A percentile compares a stretch with the other conserved stretches of the same genome.
phyloP scores from a whole-genome alignment of 2,329 filamentous ascomycete species.

The Beauveria rudraprayagi region DNA sequence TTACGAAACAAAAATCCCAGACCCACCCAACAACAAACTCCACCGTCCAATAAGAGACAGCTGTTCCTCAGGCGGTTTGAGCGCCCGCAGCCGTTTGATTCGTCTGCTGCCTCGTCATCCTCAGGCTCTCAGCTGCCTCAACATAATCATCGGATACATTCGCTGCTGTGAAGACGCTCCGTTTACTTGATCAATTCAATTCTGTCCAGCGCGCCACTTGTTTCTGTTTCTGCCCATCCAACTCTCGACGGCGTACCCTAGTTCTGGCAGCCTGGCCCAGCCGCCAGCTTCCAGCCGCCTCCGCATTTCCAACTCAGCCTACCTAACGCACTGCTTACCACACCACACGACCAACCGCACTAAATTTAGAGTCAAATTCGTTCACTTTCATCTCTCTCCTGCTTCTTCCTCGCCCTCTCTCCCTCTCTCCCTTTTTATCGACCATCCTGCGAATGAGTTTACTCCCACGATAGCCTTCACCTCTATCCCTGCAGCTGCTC shows the following conservation, averaged over 20 bases:
- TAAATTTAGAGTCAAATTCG: no score
- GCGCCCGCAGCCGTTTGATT: background rate
- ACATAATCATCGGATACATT: background rate
- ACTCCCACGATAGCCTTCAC: background rate
- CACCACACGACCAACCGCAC: background rate
- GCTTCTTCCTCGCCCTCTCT: background rate
- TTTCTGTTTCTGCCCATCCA: background rate
- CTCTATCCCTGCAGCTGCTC: background rate
- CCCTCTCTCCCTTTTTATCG: background rate
- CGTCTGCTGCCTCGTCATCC: background rate
- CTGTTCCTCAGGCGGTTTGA: background rate
- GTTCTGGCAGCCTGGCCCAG: no score
- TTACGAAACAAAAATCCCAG: no score
- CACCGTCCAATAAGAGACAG: background rate
- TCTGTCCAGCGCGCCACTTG: background rate
- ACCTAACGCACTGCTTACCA: background rate
- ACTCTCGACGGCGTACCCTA: no score
- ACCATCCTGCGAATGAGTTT: background rate
- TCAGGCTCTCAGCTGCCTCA: background rate
- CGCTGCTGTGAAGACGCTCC: no score
- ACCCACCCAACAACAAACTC: no score
- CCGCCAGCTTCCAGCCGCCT: background rate
- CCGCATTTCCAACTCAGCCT: constrained; percentile 2
- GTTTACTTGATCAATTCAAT: no score
- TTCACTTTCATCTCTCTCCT: background rate